These are phyloP conservation scores for Scheffersomyces insectosa DNA, from an alignment of 1,139 yeast genomes.

Conservation along the genomic window DNA sequence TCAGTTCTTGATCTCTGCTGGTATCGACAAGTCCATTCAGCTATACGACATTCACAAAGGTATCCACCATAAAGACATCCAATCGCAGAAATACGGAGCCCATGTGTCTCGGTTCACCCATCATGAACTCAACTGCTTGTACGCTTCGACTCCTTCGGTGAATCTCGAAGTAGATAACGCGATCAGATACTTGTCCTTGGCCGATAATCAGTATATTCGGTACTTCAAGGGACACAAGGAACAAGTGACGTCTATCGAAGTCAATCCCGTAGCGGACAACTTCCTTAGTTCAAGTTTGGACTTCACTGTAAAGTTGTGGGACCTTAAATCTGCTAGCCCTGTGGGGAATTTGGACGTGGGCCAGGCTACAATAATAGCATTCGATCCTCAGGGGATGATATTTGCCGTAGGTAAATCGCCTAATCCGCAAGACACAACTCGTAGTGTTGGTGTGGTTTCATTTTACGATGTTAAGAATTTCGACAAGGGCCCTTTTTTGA, in stretches of 20 bases:
- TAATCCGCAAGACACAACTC: slow-evolving; percentile 2
- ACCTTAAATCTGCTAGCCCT: slow-evolving; percentile 60
- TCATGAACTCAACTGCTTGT: slow-evolving; percentile 68
- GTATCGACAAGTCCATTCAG: slow-evolving; percentile 81
- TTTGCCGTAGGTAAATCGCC: slow-evolving; percentile 65
- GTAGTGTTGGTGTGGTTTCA: slow-evolving; percentile 19
- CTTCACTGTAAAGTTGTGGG: slow-evolving; percentile 86
- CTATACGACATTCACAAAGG: slow-evolving; percentile 80
- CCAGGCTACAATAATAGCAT: slow-evolving; percentile 57
- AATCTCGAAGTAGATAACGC: slow-evolving; percentile 56
- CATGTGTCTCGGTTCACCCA: slow-evolving; percentile 86
- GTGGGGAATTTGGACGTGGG: slow-evolving; percentile 64
- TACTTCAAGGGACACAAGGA: slow-evolving; percentile 87
- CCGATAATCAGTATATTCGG: slow-evolving; percentile 76
- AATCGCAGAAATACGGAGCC: slow-evolving; percentile 90
- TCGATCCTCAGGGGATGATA: slow-evolving; percentile 82
- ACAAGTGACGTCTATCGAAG: slow-evolving; percentile 69
- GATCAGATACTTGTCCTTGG: slow-evolving; percentile 71
- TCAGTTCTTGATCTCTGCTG: slow-evolving; percentile 72
- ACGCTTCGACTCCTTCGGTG: slow-evolving; percentile 67
- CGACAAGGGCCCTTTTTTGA: slow-evolving; percentile 56
- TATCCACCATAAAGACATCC: slow-evolving; percentile 61
- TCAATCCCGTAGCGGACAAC: slow-evolving; percentile 70
- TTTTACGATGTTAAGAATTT: slow-evolving; percentile 62
- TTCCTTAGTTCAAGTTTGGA: slow-evolving; percentile 75